These are phyloP conservation scores for Kuraishia piskuri DNA, from an alignment of 805 yeast genomes.

Conservation along the genomic window DNA sequence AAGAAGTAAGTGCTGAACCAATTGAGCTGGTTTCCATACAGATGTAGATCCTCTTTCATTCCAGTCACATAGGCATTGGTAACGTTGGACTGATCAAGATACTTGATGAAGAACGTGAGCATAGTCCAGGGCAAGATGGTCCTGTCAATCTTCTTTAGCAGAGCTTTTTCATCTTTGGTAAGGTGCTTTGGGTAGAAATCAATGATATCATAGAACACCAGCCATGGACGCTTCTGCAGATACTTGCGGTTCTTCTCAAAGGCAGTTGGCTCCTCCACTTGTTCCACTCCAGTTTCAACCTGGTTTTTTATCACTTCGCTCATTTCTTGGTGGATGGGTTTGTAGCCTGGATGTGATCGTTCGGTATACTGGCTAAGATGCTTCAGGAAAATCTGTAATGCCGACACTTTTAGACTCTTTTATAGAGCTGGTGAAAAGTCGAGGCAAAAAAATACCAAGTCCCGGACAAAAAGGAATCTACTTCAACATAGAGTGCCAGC, in stretches of 20 bases:
- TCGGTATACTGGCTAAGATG: neutral
- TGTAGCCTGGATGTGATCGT: neutral
- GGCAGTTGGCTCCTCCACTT: neutral
- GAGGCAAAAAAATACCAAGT: too few relatives aligned
- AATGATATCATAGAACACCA: constrained; percentile 1
- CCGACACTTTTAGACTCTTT: neutral
- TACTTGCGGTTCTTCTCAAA: neutral
- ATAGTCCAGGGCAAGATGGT: constrained; percentile 20
- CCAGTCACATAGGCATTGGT: constrained; percentile 63
- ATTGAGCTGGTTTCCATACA: constrained; percentile 50
- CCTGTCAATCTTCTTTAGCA: constrained; percentile 26
- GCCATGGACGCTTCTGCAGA: constrained; percentile 1
- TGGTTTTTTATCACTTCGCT: neutral
- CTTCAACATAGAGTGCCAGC: neutral
- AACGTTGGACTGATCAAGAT: constrained; percentile 29
- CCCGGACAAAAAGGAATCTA: too few relatives aligned
- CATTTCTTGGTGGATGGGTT: neutral
- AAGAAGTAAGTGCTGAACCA: constrained; percentile 35
- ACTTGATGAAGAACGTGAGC: constrained; percentile 16
- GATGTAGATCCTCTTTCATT: constrained; percentile 43
- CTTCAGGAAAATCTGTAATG: neutral
- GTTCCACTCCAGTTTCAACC: neutral
- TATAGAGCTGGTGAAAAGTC: too few relatives aligned
- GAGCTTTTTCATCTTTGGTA: constrained; percentile 24
- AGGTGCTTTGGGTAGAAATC: neutral